Evolutionary conservation across 2,329 filamentous ascomycete genomes (phyloP).

Genomic region (Stenocarpella maydis): DNA sequence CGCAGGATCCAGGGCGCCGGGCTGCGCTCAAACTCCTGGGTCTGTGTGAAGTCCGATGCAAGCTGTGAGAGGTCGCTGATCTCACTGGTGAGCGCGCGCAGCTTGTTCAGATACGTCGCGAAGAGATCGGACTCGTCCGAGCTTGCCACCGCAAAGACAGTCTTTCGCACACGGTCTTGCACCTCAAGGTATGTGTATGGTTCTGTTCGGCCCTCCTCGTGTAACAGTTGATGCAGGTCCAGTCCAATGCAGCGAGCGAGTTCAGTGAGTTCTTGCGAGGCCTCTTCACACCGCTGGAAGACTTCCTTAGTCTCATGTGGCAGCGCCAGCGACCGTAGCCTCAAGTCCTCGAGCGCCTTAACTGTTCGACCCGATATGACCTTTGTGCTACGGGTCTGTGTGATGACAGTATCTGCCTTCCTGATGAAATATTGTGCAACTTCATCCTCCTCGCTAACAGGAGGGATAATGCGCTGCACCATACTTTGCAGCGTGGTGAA

Average conservation of each 20-base stretch:
- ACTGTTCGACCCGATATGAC: constrained; percentile 82
- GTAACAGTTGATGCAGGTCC: constrained; percentile 70
- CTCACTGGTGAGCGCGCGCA: constrained; percentile 69
- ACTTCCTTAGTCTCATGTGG: constrained; percentile 70
- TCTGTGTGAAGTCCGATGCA: constrained; percentile 74
- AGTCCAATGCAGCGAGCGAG: constrained; percentile 74
- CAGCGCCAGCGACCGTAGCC: constrained; percentile 77
- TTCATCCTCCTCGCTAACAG: constrained; percentile 67
- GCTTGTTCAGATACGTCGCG: constrained; percentile 70
- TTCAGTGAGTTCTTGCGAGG: constrained; percentile 70
- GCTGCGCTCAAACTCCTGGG: constrained; percentile 79
- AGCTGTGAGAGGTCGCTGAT: constrained; percentile 76
- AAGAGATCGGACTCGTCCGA: constrained; percentile 74
- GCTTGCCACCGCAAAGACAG: constrained; percentile 59
- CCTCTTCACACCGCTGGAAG: constrained; percentile 75
- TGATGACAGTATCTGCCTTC: constrained; percentile 75
- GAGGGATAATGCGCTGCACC: constrained; percentile 71
- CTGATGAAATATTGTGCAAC: constrained; percentile 71
- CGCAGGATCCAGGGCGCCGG: constrained; percentile 85
- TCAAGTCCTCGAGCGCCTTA: constrained; percentile 79
- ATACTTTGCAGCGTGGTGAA: constrained; percentile 70
- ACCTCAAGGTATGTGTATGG: constrained; percentile 74
- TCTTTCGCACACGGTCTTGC: constrained; percentile 66
- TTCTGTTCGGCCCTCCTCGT: constrained; percentile 75
- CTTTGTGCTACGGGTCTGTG: constrained; percentile 82